Evolutionary conservation across 345 rosid species (phyloP).

Genomic region (Trapa bicornis): DNA sequence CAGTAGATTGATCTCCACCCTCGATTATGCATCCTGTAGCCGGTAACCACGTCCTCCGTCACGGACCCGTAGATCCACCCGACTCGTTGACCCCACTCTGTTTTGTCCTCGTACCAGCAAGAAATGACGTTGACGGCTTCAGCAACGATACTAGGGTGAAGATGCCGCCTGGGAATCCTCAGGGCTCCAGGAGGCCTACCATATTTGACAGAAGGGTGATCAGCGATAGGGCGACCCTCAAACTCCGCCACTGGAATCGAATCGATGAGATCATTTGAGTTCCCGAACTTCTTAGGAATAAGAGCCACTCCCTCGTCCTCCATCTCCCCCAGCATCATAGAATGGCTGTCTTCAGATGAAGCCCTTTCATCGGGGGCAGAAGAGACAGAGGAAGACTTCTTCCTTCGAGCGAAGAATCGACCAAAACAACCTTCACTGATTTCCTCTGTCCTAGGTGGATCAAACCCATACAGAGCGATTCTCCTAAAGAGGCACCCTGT

Average conservation of each 20-base stretch:
- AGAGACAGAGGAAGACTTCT: constrained; percentile 29
- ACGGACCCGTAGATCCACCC: constrained; percentile 91
- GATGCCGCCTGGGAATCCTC: constrained; percentile 33
- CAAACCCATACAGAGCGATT: constrained; percentile 62
- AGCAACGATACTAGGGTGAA: constrained; percentile 31
- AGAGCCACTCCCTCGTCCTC: constrained; percentile 41
- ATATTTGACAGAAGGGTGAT: constrained; percentile 28
- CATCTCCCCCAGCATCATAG: constrained; percentile 9
- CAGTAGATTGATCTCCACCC: constrained; percentile 83
- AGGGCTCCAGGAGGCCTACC: constrained; percentile 72
- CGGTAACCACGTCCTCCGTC: constrained; percentile 76
- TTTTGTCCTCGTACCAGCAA: constrained; percentile 83
- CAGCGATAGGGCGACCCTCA: constrained; percentile 59
- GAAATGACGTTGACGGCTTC: constrained; percentile 76
- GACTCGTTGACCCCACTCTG: constrained; percentile 59
- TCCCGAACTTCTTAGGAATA: constrained; percentile 61
- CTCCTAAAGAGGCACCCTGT: constrained; percentile 85
- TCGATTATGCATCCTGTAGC: constrained; percentile 71
- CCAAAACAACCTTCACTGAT: constrained; percentile 20
- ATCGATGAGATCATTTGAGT: constrained; percentile 42
- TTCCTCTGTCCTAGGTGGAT: constrained; percentile 37
- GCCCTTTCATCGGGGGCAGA: constrained; percentile 26
- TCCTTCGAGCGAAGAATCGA: constrained; percentile 35
- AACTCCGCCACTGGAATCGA: constrained; percentile 49
- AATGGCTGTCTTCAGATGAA: constrained; percentile 17